Percentiles rank a stretch among this genome's conserved stretches.
Evolutionary conservation across 768 basidiomycete species (phyloP).

Genomic region (Vishniacozyma victoriae): DNA sequence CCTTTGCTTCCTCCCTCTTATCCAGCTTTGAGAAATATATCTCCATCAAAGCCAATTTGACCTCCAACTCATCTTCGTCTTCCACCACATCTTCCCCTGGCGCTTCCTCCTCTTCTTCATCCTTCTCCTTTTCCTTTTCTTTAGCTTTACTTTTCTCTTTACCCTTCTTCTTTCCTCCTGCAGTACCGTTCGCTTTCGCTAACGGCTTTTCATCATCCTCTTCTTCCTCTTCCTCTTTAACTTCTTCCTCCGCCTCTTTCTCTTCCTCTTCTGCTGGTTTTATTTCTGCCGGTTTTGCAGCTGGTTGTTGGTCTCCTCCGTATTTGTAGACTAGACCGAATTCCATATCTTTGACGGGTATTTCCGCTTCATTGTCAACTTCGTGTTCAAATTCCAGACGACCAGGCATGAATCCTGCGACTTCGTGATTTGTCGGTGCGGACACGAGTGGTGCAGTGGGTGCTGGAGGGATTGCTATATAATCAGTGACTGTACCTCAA

Average conservation of each 20-base stretch:
- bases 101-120: conserved; percentile 18
- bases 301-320: conserved; percentile 67
- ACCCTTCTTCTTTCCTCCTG: conserved; percentile 6
- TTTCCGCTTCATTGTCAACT: conserved; percentile 92
- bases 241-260: conserved; percentile 55
- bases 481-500: conserved; percentile 43
- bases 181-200: conserved; percentile 1
- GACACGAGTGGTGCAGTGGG: conserved; percentile 76
- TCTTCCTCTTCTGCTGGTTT: conserved; percentile 46
- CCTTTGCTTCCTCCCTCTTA: conserved; percentile 76
- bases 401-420: conserved; percentile 87
- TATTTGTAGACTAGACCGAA: conserved; percentile 82
- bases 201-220: conserved; percentile 7
- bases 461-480: conserved; percentile 30
- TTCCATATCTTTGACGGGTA: conserved; percentile 89
- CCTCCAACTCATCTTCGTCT: conserved; percentile 70
- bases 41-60: conserved; percentile 83
- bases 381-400: conserved; percentile 99
- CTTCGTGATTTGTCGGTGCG: conserved; percentile 78
- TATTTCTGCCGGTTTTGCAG: conserved; percentile 48
- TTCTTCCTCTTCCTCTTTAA: conserved; percentile 15
- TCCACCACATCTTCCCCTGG: conserved; percentile 53
- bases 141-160: conserved; percentile 9
- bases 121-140: conserved; percentile 23
- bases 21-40: conserved; percentile 86